Conservation (phyloP, 2,329 filamentous ascomycete species). For the Colletotrichum tabaci region DNA sequence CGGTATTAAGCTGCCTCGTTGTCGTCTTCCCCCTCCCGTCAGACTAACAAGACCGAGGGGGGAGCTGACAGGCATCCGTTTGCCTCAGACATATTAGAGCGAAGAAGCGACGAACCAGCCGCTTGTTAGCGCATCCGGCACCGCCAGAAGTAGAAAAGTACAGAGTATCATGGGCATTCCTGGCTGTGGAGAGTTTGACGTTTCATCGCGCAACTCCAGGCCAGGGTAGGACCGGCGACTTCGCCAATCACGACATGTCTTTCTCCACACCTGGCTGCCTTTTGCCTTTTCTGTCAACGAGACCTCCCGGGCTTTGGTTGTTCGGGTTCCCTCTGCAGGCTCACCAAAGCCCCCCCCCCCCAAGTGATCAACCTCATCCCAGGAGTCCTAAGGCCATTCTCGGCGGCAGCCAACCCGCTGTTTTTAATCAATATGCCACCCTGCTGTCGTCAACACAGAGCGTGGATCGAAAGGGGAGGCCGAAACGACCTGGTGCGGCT, state of each 20-base stretch:
- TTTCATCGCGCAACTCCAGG: slow-evolving; percentile 37
- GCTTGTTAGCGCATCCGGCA: background rate
- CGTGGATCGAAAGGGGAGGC: background rate
- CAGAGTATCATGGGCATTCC: background rate
- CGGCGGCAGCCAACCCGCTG: slow-evolving; percentile 1
- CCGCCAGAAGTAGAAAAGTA: background rate
- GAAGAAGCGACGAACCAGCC: background rate
- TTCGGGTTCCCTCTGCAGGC: background rate
- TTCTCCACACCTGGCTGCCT: slow-evolving; percentile 10
- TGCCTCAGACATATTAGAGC: slow-evolving; percentile 26
- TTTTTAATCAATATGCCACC: background rate
- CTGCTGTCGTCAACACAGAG: background rate
- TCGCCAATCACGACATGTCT: slow-evolving; percentile 30
- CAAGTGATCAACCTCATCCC: background rate
- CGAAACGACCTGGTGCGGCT: background rate
- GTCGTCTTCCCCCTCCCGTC: background rate
- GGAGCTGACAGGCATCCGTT: slow-evolving; percentile 24
- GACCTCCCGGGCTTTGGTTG: background rate
- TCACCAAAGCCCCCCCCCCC: background rate
- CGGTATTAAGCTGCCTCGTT: background rate
- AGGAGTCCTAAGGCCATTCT: background rate
- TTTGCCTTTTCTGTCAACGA: slow-evolving; percentile 17
- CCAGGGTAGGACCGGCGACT: slow-evolving; percentile 26
- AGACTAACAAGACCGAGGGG: slow-evolving; percentile 16
- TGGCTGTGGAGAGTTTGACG: slow-evolving; percentile 20